Evolutionary conservation across 169 alveolate genomes (phyloP), one percentile per base, ranked within the genome.

Genomic region (Neospora caninum): DNA sequence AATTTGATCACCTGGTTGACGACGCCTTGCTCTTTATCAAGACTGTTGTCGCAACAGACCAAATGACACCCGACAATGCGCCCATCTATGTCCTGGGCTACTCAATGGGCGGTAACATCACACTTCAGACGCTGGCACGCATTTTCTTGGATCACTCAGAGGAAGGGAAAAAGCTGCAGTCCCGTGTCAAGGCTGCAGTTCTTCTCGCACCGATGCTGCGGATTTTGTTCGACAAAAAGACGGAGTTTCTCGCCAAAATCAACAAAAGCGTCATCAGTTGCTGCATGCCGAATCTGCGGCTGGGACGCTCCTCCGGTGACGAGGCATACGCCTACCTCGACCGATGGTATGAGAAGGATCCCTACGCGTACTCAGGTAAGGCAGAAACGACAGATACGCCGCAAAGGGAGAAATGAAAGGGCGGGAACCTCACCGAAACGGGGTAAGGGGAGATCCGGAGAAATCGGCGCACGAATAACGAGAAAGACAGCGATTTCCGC

Each of bases 31-130:
- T 64, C 34, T 93, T 84, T 41, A 84, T 93, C 18, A 42, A 58
- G 31, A 42, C 84, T 42, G 39, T 27, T 10, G 94, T 92, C 34
- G 73, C 91, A 1, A 39, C 27, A 4, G 94, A 92, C 45, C 87
- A 84, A 7, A 7, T 13, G 31, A 70, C 88, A 22, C 92, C 94
- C 43, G 58, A 29, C 27, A 80, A 38, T 38, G 91, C 38, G 29
- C 94, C 94, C 1, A 92, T 92, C 58, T 38, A 80, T 58, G 39
- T 92, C n/a, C 69, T 92, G 39, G 94, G 94, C 34, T 92, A 92
- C 43, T 92, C 94, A 0, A 92, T 92, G 94, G 94, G 94, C 0
- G 94, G 94, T 27, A 92, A 92, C 34, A 88, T 92, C n/a, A 87
- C 88, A 0, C 64, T 92, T 9, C 94, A 92, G 70, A 53, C 92